Percentiles rank a stretch among this genome's conserved stretches.
Conservation (phyloP, 192 early-diverging fungal genomes). For the Phycomyces nitens region DNA sequence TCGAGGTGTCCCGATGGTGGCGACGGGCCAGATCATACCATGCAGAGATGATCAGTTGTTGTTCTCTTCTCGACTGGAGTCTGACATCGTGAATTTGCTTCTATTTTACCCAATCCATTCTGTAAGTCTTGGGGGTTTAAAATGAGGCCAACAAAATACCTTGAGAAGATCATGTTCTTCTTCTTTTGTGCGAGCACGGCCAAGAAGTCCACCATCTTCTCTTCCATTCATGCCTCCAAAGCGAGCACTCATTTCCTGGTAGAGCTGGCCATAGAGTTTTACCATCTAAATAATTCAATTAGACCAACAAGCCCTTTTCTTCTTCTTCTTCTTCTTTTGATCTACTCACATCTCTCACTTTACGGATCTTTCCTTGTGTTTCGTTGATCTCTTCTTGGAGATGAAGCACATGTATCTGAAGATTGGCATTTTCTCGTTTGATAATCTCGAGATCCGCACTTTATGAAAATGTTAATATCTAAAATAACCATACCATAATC, state of each 20-base stretch:
- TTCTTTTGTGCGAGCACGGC: conserved; percentile 24
- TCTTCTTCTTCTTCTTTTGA: too few relatives aligned
- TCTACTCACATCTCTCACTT: conserved; percentile 34
- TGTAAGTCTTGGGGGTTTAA: not conserved
- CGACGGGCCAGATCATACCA: conserved; percentile 61
- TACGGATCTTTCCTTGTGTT: conserved; percentile 28
- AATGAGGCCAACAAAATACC: conserved; percentile 14
- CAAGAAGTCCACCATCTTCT: conserved; percentile 16
- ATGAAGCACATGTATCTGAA: conserved; percentile 42
- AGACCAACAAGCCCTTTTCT: conserved; percentile 8
- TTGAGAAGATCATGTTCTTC: conserved; percentile 35
- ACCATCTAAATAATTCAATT: conserved; percentile 16
- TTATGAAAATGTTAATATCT: too few relatives aligned
- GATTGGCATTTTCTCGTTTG: conserved; percentile 46
- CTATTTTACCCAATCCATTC: conserved; percentile 14
- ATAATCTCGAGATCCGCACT: conserved; percentile 49
- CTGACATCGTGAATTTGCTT: conserved; percentile 71
- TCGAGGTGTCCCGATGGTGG: conserved; percentile 34
- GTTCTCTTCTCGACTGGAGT: conserved; percentile 70
- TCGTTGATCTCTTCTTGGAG: conserved; percentile 36
- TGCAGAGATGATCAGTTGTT: conserved; percentile 78
- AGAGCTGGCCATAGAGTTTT: conserved; percentile 30
- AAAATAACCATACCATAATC: too few relatives aligned
- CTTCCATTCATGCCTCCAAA: conserved; percentile 10
- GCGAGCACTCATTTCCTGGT: conserved; percentile 23